phyloP scores from a whole-genome alignment of 805 yeast genomes.

The Candida silvicultrix region DNA sequence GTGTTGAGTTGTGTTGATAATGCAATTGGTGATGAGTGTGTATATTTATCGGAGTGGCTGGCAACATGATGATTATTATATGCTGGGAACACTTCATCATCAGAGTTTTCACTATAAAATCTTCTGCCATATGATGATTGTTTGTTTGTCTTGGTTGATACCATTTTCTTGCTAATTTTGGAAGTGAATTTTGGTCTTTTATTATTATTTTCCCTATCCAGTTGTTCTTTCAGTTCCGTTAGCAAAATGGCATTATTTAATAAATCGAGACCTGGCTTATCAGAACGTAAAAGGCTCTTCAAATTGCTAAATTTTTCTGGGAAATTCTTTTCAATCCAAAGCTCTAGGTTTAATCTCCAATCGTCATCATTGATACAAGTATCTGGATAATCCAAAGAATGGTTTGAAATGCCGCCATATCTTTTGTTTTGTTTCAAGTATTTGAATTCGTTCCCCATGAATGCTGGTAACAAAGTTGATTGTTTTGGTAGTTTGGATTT shows the following conservation, averaged over 20 bases:
- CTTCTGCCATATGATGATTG: slow-evolving; percentile 9
- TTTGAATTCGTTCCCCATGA: slow-evolving; percentile 7
- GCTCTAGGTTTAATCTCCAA: slow-evolving; percentile 37
- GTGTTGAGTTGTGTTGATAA: slow-evolving; percentile 8
- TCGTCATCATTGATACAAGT: slow-evolving; percentile 33
- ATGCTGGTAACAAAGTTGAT: slow-evolving; percentile 7
- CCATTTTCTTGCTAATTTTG: slow-evolving; percentile 23
- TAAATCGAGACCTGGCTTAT: slow-evolving; percentile 24
- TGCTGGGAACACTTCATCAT: slow-evolving; percentile 7
- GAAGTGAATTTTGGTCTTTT: slow-evolving; percentile 23
- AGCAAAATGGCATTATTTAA: slow-evolving; percentile 21
- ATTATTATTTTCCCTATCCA: slow-evolving; percentile 13
- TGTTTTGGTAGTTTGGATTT: slow-evolving; percentile 11
- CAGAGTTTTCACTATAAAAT: slow-evolving; percentile 6
- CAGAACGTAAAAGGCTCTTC: slow-evolving; percentile 28
- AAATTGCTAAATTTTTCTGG: slow-evolving; percentile 32
- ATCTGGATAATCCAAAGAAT: slow-evolving; percentile 23
- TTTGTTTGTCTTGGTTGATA: slow-evolving; percentile 7
- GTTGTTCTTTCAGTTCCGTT: slow-evolving; percentile 20
- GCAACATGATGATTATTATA: neutral
- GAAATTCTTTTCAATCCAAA: slow-evolving; percentile 35
- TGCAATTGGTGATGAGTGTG: slow-evolving; percentile 2
- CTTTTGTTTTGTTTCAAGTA: slow-evolving; percentile 15
- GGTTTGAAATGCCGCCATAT: slow-evolving; percentile 9
- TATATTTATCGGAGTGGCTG: neutral